phyloP scores from a whole-genome alignment of 2,329 filamentous ascomycete species.

The Zymoseptoria passerinii region DNA sequence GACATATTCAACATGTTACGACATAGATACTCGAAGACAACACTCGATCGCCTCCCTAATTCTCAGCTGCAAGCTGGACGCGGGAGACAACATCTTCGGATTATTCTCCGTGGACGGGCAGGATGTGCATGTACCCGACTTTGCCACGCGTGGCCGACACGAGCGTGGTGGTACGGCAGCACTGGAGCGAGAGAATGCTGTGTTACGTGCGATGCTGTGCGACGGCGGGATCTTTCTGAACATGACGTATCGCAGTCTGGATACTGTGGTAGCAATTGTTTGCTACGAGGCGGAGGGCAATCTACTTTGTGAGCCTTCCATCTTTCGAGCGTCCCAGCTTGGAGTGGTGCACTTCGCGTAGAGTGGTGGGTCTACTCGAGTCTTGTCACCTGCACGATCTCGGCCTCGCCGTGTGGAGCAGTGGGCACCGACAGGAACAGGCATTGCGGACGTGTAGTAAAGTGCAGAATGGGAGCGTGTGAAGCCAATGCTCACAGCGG shows the following conservation, averaged over 20 bases:
- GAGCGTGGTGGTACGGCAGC: neutral
- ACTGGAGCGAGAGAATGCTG: neutral
- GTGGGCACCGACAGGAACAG: neutral
- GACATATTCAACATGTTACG: too few species aligned
- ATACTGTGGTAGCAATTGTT: neutral
- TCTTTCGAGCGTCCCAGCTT: neutral
- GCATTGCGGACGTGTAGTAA: neutral
- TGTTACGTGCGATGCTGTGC: neutral
- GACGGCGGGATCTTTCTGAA: neutral
- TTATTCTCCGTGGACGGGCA: neutral
- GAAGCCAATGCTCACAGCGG: neutral
- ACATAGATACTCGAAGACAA: too few species aligned
- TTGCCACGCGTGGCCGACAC: neutral
- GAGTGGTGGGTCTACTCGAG: neutral
- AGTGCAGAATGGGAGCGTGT: neutral
- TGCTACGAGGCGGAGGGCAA: neutral
- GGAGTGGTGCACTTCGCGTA: neutral
- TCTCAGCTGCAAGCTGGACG: neutral
- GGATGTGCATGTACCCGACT: neutral
- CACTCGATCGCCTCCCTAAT: too few species aligned
- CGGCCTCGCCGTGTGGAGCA: neutral
- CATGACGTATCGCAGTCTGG: neutral
- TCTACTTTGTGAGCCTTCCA: neutral
- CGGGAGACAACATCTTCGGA: neutral
- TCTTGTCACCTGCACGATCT: neutral